These are phyloP conservation scores for Pyrus communis DNA, from an alignment of 306 rosid species.

Conservation along the genomic window DNA sequence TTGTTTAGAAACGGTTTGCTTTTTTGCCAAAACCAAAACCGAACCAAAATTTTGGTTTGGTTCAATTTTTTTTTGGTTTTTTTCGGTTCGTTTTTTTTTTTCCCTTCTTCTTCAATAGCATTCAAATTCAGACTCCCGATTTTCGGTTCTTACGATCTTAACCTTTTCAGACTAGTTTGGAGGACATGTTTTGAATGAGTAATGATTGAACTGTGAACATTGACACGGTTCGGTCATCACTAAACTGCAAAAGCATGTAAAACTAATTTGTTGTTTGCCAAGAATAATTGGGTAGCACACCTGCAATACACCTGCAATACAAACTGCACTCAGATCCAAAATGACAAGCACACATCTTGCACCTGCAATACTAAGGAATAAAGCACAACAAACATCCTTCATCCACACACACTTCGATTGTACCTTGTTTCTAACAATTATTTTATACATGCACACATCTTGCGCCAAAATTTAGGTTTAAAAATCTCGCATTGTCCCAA, in stretches of 20 bases:
- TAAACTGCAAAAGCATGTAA: neutral
- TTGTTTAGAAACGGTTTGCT: no score
- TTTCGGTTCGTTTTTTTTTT: no score
- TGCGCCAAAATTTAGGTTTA: neutral
- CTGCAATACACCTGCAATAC: constrained; percentile 43
- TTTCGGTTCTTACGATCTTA: no score
- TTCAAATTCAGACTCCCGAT: no score
- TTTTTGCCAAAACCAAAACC: no score
- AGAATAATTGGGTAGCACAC: constrained; percentile 63
- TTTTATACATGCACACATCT: neutral
- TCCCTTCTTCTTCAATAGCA: no score
- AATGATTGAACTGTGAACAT: neutral
- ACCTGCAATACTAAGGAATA: neutral
- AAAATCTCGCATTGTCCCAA: neutral
- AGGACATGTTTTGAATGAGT: no score
- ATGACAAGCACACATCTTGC: neutral
- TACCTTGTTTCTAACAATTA: neutral
- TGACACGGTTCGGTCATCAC: neutral
- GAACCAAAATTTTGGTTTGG: no score
- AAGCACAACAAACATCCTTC: neutral
- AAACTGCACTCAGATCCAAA: constrained; percentile 7
- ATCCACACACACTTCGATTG: neutral
- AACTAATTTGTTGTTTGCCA: constrained; percentile 30
- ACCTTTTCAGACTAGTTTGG: no score
- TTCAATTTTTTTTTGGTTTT: no score